Conservation (phyloP, 2,329 filamentous ascomycete species). For the Davidsoniella australis region DNA sequence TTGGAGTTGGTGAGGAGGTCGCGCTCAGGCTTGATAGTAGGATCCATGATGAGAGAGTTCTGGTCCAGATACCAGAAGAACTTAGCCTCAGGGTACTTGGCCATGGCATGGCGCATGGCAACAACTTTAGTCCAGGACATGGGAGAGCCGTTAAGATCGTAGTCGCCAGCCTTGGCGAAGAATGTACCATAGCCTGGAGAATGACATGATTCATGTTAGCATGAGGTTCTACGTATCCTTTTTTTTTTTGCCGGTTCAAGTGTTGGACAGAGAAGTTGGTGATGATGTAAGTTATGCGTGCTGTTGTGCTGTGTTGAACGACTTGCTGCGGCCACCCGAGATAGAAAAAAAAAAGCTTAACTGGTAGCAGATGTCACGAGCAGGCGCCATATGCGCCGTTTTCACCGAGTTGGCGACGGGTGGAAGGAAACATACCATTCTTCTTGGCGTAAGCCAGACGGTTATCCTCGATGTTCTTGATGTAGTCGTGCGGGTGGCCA, state of each 20-base stretch:
- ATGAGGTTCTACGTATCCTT: background rate
- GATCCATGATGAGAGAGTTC: slow-evolving; percentile 79
- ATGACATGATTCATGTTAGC: slow-evolving; percentile 4
- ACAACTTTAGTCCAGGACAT: slow-evolving; percentile 62
- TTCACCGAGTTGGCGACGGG: background rate
- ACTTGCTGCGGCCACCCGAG: slow-evolving; percentile 3
- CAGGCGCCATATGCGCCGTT: background rate
- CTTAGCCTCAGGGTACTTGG: slow-evolving; percentile 55
- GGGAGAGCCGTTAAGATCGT: slow-evolving; percentile 46
- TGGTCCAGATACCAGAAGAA: slow-evolving; percentile 82
- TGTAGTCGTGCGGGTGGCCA: slow-evolving; percentile 38
- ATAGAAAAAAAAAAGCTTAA: background rate
- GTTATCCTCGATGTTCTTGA: slow-evolving; percentile 63
- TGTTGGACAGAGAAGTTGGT: background rate
- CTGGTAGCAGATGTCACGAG: background rate
- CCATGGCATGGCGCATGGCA: slow-evolving; percentile 76
- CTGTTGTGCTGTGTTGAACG: slow-evolving; percentile 1
- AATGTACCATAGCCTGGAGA: slow-evolving; percentile 65
- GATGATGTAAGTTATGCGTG: background rate
- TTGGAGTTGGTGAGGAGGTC: slow-evolving; percentile 50
- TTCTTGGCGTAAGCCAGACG: slow-evolving; percentile 66
- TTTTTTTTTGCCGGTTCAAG: background rate
- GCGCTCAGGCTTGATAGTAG: slow-evolving; percentile 47
- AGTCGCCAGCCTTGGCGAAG: slow-evolving; percentile 61
- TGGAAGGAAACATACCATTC: slow-evolving; percentile 48